Percentiles rank a stretch among this genome's conserved stretches.
These are phyloP conservation scores for Orbilia blumenaviensis DNA, from an alignment of 2,329 filamentous ascomycete species.

Conservation along the genomic window DNA sequence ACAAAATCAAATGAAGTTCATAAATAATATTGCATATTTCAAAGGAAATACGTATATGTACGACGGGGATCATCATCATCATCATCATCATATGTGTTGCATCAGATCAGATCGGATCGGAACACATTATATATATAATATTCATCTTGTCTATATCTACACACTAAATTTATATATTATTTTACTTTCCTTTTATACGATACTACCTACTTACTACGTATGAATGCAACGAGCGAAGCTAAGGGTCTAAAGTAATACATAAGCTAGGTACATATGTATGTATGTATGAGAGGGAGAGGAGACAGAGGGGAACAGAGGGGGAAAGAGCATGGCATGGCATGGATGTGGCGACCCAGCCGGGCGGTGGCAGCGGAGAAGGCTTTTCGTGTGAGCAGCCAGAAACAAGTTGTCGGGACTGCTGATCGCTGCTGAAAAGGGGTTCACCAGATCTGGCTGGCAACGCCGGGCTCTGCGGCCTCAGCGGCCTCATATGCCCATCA, in stretches of 20 bases:
- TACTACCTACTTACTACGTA: too few species aligned
- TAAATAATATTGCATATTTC: too few species aligned
- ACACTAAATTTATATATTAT: too few species aligned
- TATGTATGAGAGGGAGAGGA: not conserved
- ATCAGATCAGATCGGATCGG: too few species aligned
- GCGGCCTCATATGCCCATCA: slow-evolving; percentile 4
- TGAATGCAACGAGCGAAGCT: too few species aligned
- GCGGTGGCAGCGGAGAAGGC: slow-evolving; percentile 54
- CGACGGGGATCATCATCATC: too few species aligned
- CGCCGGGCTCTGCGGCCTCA: slow-evolving; percentile 10
- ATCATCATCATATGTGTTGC: too few species aligned
- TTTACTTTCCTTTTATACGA: too few species aligned
- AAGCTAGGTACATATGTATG: not conserved
- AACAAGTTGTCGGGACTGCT: slow-evolving; percentile 53
- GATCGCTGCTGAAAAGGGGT: slow-evolving; percentile 54
- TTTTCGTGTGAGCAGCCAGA: slow-evolving; percentile 49
- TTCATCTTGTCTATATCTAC: not conserved
- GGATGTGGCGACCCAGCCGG: slow-evolving; percentile 41
- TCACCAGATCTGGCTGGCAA: slow-evolving; percentile 36
- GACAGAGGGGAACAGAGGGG: not conserved
- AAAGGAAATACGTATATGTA: too few species aligned
- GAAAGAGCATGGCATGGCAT: not conserved
- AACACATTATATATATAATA: too few species aligned
- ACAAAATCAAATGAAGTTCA: too few species aligned
- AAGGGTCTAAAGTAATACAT: too few species aligned